phyloP scores from a whole-genome alignment of 1,139 yeast species.

The Meyerozyma athensensis region DNA sequence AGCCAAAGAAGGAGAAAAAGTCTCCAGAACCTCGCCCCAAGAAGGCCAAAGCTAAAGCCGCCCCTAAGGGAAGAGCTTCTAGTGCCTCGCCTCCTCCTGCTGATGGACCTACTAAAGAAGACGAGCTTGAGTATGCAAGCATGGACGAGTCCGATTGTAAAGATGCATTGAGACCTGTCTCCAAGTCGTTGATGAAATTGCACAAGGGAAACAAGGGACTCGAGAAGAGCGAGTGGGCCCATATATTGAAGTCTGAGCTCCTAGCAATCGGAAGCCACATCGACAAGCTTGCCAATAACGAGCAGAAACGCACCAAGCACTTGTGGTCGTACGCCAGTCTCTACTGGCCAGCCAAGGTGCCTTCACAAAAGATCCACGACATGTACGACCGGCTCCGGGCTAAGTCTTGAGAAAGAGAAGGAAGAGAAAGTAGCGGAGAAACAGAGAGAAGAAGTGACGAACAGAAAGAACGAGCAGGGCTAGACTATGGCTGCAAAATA shows the following conservation, averaged over 20 bases:
- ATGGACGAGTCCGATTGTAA: slow-evolving; percentile 79
- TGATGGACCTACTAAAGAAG: slow-evolving; percentile 18
- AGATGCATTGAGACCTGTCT: slow-evolving; percentile 62
- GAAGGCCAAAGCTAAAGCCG: slow-evolving; percentile 17
- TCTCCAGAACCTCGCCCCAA: slow-evolving; percentile 1
- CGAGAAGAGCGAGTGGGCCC: slow-evolving; percentile 83
- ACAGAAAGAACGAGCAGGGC: background rate
- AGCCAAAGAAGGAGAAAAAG: slow-evolving; percentile 3
- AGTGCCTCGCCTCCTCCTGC: slow-evolving; percentile 2
- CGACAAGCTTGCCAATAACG: slow-evolving; percentile 20
- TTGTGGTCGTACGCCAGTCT: slow-evolving; percentile 88
- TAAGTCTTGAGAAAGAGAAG: background rate
- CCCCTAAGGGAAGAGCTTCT: slow-evolving; percentile 8
- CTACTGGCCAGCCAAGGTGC: slow-evolving; percentile 93
- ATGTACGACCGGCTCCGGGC: slow-evolving; percentile 72
- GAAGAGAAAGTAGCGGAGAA: slow-evolving; percentile 1
- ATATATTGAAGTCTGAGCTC: slow-evolving; percentile 66
- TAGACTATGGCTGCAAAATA: too few relatives aligned
- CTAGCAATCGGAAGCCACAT: slow-evolving; percentile 78
- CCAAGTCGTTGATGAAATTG: slow-evolving; percentile 66
- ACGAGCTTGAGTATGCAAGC: slow-evolving; percentile 64
- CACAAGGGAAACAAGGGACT: slow-evolving; percentile 78
- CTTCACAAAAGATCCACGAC: slow-evolving; percentile 70
- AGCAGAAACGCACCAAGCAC: slow-evolving; percentile 52
- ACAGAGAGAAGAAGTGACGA: background rate